Evolutionary conservation across 148 eudicot genomes (phyloP).

Genomic region (Euryodendron excelsum): DNA sequence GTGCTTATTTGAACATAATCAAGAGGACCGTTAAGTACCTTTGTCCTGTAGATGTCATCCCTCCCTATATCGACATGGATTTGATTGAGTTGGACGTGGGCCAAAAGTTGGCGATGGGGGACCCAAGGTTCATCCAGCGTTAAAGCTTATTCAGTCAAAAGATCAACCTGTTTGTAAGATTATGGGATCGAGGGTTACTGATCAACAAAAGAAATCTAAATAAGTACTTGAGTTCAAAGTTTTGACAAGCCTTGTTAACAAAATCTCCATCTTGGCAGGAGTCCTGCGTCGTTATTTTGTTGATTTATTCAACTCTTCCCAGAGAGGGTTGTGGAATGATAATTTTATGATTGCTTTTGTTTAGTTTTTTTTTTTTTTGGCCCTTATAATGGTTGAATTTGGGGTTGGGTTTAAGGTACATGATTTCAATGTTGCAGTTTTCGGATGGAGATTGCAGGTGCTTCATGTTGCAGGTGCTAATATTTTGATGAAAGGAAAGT

Average conservation of each 20-base stretch:
- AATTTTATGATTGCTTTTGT: background rate
- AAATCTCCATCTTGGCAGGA: background rate
- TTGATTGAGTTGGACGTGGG: slow-evolving; percentile 85
- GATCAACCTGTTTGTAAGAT: slow-evolving; percentile 73
- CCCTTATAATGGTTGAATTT: no score
- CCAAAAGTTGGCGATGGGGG: slow-evolving; percentile 66
- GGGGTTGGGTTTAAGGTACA: no score
- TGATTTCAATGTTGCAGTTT: no score
- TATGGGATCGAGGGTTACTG: slow-evolving; percentile 76
- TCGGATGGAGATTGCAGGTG: no score
- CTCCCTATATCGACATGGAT: slow-evolving; percentile 93
- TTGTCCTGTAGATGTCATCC: slow-evolving; percentile 89
- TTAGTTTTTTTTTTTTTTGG: no score
- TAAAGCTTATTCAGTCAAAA: slow-evolving; percentile 58
- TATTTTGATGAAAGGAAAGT: no score
- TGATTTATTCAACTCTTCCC: background rate
- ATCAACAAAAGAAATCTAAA: slow-evolving; percentile 59
- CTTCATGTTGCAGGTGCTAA: no score
- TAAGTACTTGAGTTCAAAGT: slow-evolving; percentile 9
- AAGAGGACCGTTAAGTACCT: slow-evolving; percentile 74
- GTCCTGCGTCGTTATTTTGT: background rate
- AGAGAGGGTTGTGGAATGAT: background rate
- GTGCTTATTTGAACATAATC: slow-evolving; percentile 77
- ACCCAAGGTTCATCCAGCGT: slow-evolving; percentile 84
- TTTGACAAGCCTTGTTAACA: background rate